Base-by-base conservation (phyloP, 2,329 filamentous ascomycete genomes). In the Aurifilum marmelostoma region DNA sequence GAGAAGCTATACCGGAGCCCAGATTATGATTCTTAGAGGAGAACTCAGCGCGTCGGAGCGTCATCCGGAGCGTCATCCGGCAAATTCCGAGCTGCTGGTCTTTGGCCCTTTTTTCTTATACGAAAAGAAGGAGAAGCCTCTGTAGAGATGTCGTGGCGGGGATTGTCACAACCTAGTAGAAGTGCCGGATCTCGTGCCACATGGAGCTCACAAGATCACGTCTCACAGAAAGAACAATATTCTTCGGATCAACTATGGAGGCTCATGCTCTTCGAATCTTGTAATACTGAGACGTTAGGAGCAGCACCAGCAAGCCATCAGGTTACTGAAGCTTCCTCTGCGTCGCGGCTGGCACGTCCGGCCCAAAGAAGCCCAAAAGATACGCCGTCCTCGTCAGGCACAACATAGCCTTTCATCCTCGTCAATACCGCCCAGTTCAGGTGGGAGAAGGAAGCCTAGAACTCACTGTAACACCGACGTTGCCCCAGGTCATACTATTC, bases 401-500 rank as follows among this genome's bases (percentile, higher is more conserved):
- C 39, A 92, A 79, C 66, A 87, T 86, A 0, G 78, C 70, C 85
- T 87, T 69, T 16, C 50, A 37, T 27, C 27, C 24, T 6, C 3
- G 39, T 69, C 61, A 63, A 9, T 47, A 7, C 7, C 21, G 21
- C 9, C n/a, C 37, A 61, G 63, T 39, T 37, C 7, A 8, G 63
- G 29, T 24, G 63, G 43, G 21, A 21, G 2, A 47, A n/a, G 18
- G 41, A 16, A 50, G 12, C 39, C 7, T 29, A 27, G 8, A n/a
- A 77, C 85, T 79, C 74, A 89, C 85, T 34, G 91, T 92, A 63
- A 85, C 83, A 9, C 85, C 89, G 71, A 94, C 83, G 74, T 93
- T 93, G 2, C 91, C 91, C 87, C 88, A 92, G n/a, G 89, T 86
- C 82, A 91, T 85, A 43, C 85, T 80, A 76, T 92, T 93, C 91